Base-by-base conservation (phyloP, 306 rosid genomes). In the Rosa persica region DNA sequence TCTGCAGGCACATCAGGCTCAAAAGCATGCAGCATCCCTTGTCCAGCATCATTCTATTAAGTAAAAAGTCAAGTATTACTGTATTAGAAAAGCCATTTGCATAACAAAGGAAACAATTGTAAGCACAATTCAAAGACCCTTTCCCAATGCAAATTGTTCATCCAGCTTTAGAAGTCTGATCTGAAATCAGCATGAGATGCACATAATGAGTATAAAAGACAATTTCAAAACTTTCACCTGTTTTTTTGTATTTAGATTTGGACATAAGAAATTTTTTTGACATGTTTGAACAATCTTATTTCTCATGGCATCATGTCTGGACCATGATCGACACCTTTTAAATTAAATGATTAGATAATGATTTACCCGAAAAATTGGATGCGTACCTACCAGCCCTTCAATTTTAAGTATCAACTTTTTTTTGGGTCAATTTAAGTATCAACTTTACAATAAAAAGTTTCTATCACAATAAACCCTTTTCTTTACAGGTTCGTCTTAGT, bases 21-120 rank as follows among this genome's bases (percentile, higher is more conserved):
- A 85, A 82, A 91, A 67, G 91, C 89, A 85, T 83, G 90, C 87
- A 91, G 81, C 38, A 85, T 73, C 76, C 75, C 80, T 66, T 48
- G 84, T 81, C 84, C 91, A 64, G 77, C 83, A 75, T 81, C 86
- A 82, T 78, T 78, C 98, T 92, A 77, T 67, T 62, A 80, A 79
- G 73, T 76, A 81, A 64, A 51, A 76, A 78, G 43, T 76, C 82
- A 72, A 40, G 27, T 49, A 81, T 88, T 66, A 66, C n/a, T 62
- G 16, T 30, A 30, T 22, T 43, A 81, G 65, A 85, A 85, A 80
- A 81, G 68, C 17, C 70, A 76, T 60, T 71, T 43, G 75, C n/a
- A 39, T 27, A 5, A 39, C 9, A n/a, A 82, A 46, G 23, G 22
- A 72, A 70, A 65, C 69, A 47, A 8, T 34, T 67, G 69, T 34